These are phyloP conservation scores for Lentinus polychrous DNA, from an alignment of 1,284 basidiomycete genomes.

Conservation along the genomic window DNA sequence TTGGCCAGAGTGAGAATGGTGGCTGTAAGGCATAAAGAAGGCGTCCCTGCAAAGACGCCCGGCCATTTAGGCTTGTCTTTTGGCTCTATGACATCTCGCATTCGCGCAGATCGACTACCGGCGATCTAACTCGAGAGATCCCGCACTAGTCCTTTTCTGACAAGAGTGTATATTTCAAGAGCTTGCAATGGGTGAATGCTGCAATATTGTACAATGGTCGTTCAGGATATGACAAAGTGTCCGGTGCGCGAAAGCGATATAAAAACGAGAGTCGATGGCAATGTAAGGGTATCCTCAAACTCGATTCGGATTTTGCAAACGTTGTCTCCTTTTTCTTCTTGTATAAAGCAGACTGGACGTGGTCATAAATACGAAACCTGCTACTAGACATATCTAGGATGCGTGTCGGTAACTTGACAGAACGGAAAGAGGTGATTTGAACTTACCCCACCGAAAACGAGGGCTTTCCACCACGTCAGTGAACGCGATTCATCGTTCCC, in stretches of 20 bases:
- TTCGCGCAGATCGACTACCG: not conserved
- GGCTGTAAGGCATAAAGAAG: conserved; percentile 82
- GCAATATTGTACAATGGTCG: too few species aligned
- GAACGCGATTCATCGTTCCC: conserved; percentile 10
- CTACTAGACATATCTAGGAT: not conserved
- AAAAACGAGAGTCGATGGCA: too few species aligned
- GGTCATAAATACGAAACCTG: not conserved
- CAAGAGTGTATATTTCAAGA: not conserved
- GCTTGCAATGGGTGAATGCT: not conserved
- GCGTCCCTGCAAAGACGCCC: too few species aligned
- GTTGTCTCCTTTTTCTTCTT: not conserved
- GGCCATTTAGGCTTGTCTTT: too few species aligned
- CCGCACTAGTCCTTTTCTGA: not conserved
- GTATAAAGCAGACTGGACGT: not conserved
- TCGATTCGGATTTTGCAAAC: too few species aligned
- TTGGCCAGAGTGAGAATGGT: conserved; percentile 95
- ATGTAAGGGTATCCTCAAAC: too few species aligned
- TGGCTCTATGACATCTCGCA: not conserved
- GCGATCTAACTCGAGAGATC: not conserved
- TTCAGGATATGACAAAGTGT: too few species aligned
- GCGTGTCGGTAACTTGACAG: not conserved
- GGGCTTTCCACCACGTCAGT: conserved; percentile 29
- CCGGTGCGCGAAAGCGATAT: too few species aligned
- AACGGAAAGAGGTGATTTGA: not conserved
- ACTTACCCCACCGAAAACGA: conserved; percentile 32